Evolutionary conservation across 257 asterid species (phyloP).

Genomic region (Solanum medicagineum): DNA sequence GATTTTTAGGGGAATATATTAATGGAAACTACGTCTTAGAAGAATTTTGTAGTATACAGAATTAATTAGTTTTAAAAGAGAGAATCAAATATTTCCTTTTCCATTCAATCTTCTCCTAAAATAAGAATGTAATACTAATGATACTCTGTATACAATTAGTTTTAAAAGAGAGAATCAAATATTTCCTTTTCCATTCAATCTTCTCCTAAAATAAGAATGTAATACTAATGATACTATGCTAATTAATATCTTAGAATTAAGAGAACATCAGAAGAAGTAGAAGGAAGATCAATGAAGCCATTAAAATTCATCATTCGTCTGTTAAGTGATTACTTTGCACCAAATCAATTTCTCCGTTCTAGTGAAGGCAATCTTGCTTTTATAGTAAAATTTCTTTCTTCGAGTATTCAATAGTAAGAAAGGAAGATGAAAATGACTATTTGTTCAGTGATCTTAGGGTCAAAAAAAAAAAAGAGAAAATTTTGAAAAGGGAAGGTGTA

Average conservation of each 20-base stretch:
- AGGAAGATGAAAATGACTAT: no score
- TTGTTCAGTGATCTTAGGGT: no score
- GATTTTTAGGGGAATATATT: no score
- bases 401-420: no score
- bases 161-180: background rate
- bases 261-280: background rate
- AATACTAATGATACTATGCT: background rate
- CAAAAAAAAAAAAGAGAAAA: no score
- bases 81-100: background rate
- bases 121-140: background rate
- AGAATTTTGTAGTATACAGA: no score
- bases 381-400: background rate
- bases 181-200: background rate
- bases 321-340: background rate
- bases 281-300: background rate
- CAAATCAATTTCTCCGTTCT: background rate
- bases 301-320: background rate
- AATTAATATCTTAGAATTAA: background rate
- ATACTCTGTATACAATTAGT: background rate
- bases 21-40: no score
- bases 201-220: background rate
- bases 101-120: background rate
- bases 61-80: background rate
- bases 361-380: background rate
- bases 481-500: no score